Conservation (phyloP, 78 protist species). For the Speleostelium caveatum region DNA sequence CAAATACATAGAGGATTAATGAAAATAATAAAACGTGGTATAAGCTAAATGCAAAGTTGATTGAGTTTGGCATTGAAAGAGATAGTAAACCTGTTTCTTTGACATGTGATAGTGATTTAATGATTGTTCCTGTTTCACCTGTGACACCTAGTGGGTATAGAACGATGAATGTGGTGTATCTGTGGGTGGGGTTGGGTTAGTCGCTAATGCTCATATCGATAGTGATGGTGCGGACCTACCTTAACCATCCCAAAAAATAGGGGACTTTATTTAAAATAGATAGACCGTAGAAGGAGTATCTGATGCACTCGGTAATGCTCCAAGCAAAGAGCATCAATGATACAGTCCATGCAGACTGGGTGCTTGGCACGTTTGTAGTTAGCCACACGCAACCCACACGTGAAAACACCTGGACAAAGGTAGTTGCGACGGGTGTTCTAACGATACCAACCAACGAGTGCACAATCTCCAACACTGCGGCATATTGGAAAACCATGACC, state of each 20-base stretch:
- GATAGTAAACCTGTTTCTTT: not conserved
- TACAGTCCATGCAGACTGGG: slow-evolving; percentile 10
- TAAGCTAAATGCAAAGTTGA: slow-evolving; percentile 53
- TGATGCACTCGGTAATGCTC: slow-evolving; percentile 82
- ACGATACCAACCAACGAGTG: slow-evolving; percentile 86
- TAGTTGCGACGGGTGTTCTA: slow-evolving; percentile 68
- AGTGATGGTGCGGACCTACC: not conserved
- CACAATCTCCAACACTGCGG: slow-evolving; percentile 80
- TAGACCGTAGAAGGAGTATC: slow-evolving; percentile 85
- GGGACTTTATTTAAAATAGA: slow-evolving; percentile 52
- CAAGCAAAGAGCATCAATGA: slow-evolving; percentile 70
- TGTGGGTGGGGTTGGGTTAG: not conserved
- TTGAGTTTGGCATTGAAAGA: slow-evolving; percentile 44
- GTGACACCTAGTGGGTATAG: slow-evolving; percentile 84
- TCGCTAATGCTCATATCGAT: not conserved
- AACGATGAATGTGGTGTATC: slow-evolving; percentile 80
- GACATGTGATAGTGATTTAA: slow-evolving; percentile 30
- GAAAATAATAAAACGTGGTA: slow-evolving; percentile 7
- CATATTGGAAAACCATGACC: slow-evolving; percentile 76
- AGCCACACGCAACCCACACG: slow-evolving; percentile 73
- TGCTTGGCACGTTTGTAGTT: slow-evolving; percentile 38
- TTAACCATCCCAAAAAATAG: slow-evolving; percentile 77
- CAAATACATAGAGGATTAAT: slow-evolving; percentile 66
- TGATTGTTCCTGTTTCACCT: slow-evolving; percentile 77
- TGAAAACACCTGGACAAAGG: slow-evolving; percentile 84